Conservation (phyloP, 164 flowering plant species). For the Kingdonia uniflora region DNA sequence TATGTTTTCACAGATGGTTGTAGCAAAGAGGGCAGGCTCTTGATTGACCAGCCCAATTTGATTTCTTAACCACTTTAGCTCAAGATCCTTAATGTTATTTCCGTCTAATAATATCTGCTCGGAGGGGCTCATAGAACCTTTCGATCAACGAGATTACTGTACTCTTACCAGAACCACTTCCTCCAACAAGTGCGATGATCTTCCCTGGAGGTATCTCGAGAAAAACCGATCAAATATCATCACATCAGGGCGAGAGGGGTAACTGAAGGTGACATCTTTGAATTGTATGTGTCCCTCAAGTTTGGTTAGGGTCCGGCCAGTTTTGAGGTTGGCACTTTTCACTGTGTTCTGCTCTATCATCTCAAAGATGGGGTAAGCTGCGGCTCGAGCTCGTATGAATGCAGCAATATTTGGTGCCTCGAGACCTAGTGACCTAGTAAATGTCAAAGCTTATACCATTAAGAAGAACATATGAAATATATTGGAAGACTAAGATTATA, state of each 20-base stretch:
- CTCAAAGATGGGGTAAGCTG: conserved; percentile 87
- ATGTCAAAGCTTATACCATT: background rate
- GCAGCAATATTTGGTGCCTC: conserved; percentile 83
- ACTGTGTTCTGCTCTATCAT: conserved; percentile 75
- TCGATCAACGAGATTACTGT: conserved; percentile 88
- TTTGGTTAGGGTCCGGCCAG: conserved; percentile 37
- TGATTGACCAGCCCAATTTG: conserved; percentile 97
- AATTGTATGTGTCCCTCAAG: conserved; percentile 74
- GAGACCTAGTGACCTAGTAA: conserved; percentile 76
- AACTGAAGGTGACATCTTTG: conserved; percentile 63
- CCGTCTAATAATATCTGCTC: conserved; percentile 70
- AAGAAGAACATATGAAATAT: background rate
- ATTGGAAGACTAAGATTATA: background rate
- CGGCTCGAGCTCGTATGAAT: conserved; percentile 67
- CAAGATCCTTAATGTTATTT: conserved; percentile 44
- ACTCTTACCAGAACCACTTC: conserved; percentile 97
- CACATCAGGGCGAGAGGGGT: conserved; percentile 90
- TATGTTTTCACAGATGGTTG: conserved; percentile 83
- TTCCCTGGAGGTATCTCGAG: conserved; percentile 78
- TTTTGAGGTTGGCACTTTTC: conserved; percentile 31
- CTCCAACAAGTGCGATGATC: conserved; percentile 89
- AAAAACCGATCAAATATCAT: conserved; percentile 45
- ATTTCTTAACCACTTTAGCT: conserved; percentile 76
- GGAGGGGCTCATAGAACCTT: conserved; percentile 83
- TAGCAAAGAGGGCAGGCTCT: conserved; percentile 95